phyloP scores from a whole-genome alignment of 176 grass and related monocot species.

The Carex scoparia region DNA sequence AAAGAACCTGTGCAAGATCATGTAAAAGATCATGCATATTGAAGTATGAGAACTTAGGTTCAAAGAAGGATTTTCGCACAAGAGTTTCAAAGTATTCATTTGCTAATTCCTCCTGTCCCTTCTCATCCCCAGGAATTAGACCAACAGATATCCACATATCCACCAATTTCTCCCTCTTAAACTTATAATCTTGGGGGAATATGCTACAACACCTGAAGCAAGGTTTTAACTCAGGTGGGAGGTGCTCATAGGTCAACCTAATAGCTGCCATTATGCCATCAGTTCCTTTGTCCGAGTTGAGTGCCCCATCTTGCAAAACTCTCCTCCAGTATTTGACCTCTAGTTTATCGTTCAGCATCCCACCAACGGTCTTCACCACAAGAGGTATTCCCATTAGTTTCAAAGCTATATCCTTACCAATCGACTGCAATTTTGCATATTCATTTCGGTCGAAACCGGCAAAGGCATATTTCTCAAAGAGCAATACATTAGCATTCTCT shows the following conservation, averaged over 20 bases:
- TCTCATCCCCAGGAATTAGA: not conserved
- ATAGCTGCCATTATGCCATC: not conserved
- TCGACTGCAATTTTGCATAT: not conserved
- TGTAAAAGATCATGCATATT: slow-evolving; percentile 28
- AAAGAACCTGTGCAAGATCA: slow-evolving; percentile 24
- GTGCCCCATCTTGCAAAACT: not conserved
- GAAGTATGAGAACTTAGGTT: not conserved
- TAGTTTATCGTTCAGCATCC: not conserved
- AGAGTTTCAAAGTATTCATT: not conserved
- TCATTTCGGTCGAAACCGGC: not conserved
- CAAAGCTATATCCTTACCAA: not conserved
- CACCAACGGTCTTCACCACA: slow-evolving; percentile 14
- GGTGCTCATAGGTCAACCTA: slow-evolving; percentile 25
- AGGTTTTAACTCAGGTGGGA: slow-evolving; percentile 2
- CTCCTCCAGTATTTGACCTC: not conserved
- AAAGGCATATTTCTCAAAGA: slow-evolving; percentile 34
- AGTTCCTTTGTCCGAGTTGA: not conserved
- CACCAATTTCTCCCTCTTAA: not conserved
- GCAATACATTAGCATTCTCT: not conserved
- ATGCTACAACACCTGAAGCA: slow-evolving; percentile 29
- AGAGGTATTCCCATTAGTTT: slow-evolving; percentile 30
- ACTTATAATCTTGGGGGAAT: slow-evolving; percentile 11
- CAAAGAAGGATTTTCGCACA: slow-evolving; percentile 26
- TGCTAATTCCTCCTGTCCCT: slow-evolving; percentile 9
- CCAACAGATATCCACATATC: slow-evolving; percentile 16